Evolutionary conservation across 352 stramenopile species (phyloP).

Genomic region (Pythium grandisporangium): DNA sequence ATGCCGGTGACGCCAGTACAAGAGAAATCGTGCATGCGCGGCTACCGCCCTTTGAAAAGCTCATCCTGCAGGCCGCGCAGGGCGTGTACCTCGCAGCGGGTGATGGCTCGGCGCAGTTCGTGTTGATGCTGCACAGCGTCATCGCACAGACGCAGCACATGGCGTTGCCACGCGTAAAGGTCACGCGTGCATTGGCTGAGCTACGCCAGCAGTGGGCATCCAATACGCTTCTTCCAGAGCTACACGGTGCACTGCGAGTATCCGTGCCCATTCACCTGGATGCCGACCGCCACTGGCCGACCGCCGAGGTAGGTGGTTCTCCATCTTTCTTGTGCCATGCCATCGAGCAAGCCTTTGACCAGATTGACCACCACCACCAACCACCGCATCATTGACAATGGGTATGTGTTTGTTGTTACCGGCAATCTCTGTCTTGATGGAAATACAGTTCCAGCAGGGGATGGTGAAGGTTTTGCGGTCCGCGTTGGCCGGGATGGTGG

Average conservation of each 20-base stretch:
- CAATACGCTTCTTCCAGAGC: no score
- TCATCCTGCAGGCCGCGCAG: slow-evolving; percentile 38
- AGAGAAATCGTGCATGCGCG: background rate
- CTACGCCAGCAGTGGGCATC: slow-evolving; percentile 17
- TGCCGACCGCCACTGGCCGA: no score
- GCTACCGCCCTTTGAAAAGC: slow-evolving; percentile 16
- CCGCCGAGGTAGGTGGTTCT: no score
- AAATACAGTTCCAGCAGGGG: no score
- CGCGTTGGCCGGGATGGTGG: no score
- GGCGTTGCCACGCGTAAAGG: slow-evolving; percentile 2
- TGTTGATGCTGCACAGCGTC: slow-evolving; percentile 36
- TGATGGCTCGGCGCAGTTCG: slow-evolving; percentile 46
- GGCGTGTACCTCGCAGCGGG: slow-evolving; percentile 38
- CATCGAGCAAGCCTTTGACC: no score
- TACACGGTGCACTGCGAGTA: background rate
- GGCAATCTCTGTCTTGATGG: no score
- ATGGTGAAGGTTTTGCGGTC: no score
- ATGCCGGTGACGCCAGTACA: background rate
- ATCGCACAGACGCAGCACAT: slow-evolving; percentile 2
- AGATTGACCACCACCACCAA: no score
- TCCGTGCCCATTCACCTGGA: background rate
- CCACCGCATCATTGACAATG: no score
- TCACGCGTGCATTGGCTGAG: slow-evolving; percentile 24
- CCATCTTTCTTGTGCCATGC: no score
- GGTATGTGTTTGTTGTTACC: no score